Evolutionary conservation across 169 alveolate genomes (phyloP), one percentile per base, ranked within the genome.

Genomic region (Besnoitia besnoiti): DNA sequence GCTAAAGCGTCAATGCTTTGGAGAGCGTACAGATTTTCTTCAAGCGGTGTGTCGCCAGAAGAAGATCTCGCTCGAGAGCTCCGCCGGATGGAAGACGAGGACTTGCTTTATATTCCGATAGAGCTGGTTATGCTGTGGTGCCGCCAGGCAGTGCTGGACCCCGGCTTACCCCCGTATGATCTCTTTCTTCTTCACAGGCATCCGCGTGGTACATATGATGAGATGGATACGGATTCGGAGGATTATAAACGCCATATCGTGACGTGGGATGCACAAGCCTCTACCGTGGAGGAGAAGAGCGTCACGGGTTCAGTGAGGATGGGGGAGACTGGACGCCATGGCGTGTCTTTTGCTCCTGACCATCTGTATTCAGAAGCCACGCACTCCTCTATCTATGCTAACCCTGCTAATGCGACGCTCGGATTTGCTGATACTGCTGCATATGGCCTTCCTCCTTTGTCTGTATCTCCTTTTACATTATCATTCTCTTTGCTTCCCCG

Each of bases 41-140:
- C 82, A n/a, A 37, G 82, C 8, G 40, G 39, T 73, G 82, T 1
- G 30, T 37, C 82, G 8, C 8, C n/a, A 19, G 46, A 73, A 42
- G 24, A 73, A 19, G 82, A 73, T 10, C 46, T 73, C 16, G 47
- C 46, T 30, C 16, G 21, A 30, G 82, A 73, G 16, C 82, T 84
- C 47, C 67, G 90, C 27, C 40, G 19, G 12, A 44, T 84, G 50
- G 90, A 84, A 84, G 90, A 84, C 7, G 90, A 35, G 16, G 73
- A 46, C 4, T 44, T 84, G 24, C 73, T 49, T 30, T 49, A 84
- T 39, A 30, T 84, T 24, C 59, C 90, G 16, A 84, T 46, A 51
- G 90, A 84, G 90, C 90, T 84, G 90, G 44, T 84, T 0, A 42
- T 33, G 16, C 90, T 84, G 73, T 84, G 90, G 90, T 16, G 42